A percentile compares a stretch with the other conserved stretches of the same genome.
These are phyloP conservation scores for Collybiopsis luxurians DNA, from an alignment of 768 basidiomycete species.

Conservation along the genomic window DNA sequence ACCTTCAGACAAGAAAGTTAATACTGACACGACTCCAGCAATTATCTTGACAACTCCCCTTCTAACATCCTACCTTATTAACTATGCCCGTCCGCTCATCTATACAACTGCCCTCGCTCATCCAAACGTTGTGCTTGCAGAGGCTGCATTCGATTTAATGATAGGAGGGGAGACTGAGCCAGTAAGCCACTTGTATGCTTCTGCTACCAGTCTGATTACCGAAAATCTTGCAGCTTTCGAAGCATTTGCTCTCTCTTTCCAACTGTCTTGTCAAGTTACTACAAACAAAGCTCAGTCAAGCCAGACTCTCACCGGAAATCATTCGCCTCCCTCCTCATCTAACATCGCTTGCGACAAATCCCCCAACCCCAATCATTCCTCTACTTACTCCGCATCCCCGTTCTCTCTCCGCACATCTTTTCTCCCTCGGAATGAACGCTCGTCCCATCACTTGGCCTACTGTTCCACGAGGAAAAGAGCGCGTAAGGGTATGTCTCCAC, in stretches of 20 bases:
- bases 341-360: conserved; percentile 14
- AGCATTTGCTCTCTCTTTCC: conserved; percentile 22
- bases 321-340: conserved; percentile 37
- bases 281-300: conserved; percentile 30
- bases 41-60: conserved; percentile 71
- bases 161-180: conserved; percentile 60
- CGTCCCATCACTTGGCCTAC: conserved; percentile 86
- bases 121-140: conserved; percentile 71
- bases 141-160: conserved; percentile 79
- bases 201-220: not conserved
- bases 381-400: conserved; percentile 77
- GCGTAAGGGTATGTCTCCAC: conserved; percentile 88
- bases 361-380: conserved; percentile 81
- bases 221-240: conserved; percentile 6
- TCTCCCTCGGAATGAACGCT: conserved; percentile 54
- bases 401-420: conserved; percentile 68
- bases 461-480: conserved; percentile 81
- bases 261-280: conserved; percentile 43
- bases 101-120: conserved; percentile 87
- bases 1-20: not conserved
- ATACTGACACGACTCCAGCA: conserved; percentile 37
- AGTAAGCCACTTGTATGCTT: conserved; percentile 33
- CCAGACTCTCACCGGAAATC: conserved; percentile 29
- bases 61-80: conserved; percentile 81
- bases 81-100: conserved; percentile 88